Conservation (phyloP, 805 yeast genomes). For the Candida maesae region DNA sequence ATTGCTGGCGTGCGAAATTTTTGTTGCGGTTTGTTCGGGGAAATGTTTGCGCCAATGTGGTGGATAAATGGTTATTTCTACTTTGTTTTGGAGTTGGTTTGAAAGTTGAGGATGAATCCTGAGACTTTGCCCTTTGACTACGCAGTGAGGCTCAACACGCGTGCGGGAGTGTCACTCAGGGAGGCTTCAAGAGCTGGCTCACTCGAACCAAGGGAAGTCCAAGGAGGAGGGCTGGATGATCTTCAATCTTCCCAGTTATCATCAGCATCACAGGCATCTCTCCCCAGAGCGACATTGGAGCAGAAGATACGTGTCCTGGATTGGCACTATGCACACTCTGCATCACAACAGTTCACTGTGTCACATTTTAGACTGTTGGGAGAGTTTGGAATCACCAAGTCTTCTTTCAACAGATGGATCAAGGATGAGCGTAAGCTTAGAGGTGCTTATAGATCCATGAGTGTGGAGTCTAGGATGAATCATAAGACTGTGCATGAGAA, state of each 20-base stretch:
- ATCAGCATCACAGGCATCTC: constrained; percentile 5
- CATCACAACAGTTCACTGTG: constrained; percentile 35
- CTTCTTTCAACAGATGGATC: constrained; percentile 39
- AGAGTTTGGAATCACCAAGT: constrained; percentile 35
- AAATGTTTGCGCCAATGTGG: too few relatives aligned
- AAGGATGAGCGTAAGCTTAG: constrained; percentile 31
- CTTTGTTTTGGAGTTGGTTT: background rate
- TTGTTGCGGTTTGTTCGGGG: constrained; percentile 11
- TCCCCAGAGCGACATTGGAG: constrained; percentile 8
- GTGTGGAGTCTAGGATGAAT: constrained; percentile 25
- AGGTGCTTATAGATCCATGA: constrained; percentile 25
- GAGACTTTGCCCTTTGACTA: constrained; percentile 1
- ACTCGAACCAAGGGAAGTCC: too few relatives aligned
- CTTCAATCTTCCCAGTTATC: constrained; percentile 11
- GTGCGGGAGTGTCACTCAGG: too few relatives aligned
- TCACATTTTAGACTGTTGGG: constrained; percentile 29
- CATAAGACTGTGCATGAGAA: constrained; percentile 13
- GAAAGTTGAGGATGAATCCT: background rate
- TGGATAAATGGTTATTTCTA: too few relatives aligned
- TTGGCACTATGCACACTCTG: constrained; percentile 32
- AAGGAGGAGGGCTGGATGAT: background rate
- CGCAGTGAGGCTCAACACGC: background rate
- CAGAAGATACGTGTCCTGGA: constrained; percentile 13
- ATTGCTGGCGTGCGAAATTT: background rate
- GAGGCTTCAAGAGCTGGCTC: too few relatives aligned